A percentile compares a stretch with the other conserved stretches of the same genome.
phyloP scores from a whole-genome alignment of 352 stramenopile genomes.

The Phytophthora pluvialis region DNA sequence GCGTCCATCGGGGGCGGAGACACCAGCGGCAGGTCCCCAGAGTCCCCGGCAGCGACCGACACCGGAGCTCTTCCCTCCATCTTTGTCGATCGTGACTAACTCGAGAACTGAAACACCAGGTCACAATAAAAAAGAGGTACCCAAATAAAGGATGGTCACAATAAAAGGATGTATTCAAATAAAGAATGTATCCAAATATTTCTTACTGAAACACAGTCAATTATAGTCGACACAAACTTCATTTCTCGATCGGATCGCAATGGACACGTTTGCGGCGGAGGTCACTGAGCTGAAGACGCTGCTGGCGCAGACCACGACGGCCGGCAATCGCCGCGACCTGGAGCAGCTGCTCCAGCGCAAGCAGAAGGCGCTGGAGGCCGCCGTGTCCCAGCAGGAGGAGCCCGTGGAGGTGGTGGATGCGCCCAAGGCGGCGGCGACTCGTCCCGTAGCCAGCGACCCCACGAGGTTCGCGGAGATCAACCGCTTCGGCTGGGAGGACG shows the following conservation, averaged over 20 bases:
- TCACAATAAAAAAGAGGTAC: not conserved
- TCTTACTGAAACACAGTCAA: not conserved
- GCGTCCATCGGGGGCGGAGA: constrained; percentile 6
- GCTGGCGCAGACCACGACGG: constrained; percentile 55
- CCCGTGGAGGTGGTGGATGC: constrained; percentile 35
- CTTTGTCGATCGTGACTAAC: constrained; percentile 2
- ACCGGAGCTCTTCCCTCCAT: constrained; percentile 23
- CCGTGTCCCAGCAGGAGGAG: constrained; percentile 30
- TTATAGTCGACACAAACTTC: constrained; percentile 1
- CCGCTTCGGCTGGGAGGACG: constrained; percentile 88
- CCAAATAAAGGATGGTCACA: not conserved
- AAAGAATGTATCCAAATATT: not conserved
- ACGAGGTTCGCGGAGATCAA: constrained; percentile 84
- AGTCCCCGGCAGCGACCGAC: constrained; percentile 5
- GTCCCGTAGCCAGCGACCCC: constrained; percentile 40
- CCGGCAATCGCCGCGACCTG: constrained; percentile 71
- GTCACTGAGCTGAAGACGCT: constrained; percentile 75
- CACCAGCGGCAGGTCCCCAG: constrained; percentile 1
- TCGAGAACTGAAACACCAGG: constrained; percentile 7
- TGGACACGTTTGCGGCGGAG: constrained; percentile 46
- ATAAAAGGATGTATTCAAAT: not conserved
- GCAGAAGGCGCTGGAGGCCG: constrained; percentile 50
- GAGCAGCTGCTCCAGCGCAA: constrained; percentile 65
- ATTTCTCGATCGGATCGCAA: constrained; percentile 24
- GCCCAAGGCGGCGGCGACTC: constrained; percentile 18